Evolutionary conservation across 805 yeast genomes (phyloP).

Genomic region (Yamadazyma scolyti): DNA sequence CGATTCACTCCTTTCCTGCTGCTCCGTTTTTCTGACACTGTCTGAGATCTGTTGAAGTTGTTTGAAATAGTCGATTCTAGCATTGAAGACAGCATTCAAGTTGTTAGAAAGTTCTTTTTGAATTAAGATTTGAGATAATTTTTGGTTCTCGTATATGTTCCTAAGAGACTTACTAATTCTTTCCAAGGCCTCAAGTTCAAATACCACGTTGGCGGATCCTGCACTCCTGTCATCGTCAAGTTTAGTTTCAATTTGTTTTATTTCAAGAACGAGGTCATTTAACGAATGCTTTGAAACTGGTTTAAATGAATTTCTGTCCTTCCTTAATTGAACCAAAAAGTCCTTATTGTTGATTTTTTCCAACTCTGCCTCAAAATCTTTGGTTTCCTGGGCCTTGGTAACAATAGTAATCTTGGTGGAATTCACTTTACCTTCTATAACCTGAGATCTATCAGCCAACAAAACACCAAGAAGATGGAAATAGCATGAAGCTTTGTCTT

Average conservation of each 20-base stretch:
- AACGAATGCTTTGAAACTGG: conserved; percentile 28
- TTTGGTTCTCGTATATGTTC: conserved; percentile 40
- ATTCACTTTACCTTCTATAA: conserved; percentile 32
- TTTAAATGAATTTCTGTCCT: conserved; percentile 19
- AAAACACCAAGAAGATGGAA: conserved; percentile 45
- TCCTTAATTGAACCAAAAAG: conserved; percentile 22
- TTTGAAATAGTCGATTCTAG: conserved; percentile 76
- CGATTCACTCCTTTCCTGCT: conserved; percentile 1
- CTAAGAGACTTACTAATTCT: conserved; percentile 20
- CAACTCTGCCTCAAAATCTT: conserved; percentile 19
- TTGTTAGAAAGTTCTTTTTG: conserved; percentile 48
- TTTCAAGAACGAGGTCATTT: conserved; percentile 26
- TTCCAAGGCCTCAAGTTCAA: conserved; percentile 18
- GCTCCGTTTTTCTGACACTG: conserved; percentile 49
- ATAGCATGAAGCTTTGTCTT: conserved; percentile 62
- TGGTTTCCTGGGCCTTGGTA: conserved; percentile 16
- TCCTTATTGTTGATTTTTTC: conserved; percentile 21
- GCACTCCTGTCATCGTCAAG: conserved; percentile 17
- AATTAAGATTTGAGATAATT: conserved; percentile 33
- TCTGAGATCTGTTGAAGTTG: conserved; percentile 87
- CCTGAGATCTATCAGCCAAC: conserved; percentile 37
- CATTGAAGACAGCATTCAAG: conserved; percentile 66
- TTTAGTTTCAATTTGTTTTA: conserved; percentile 25
- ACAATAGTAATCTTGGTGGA: conserved; percentile 15
- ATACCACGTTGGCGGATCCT: conserved; percentile 9